phyloP scores from a whole-genome alignment of 2,329 filamentous ascomycete species.

The Colletotrichum gigasporum region DNA sequence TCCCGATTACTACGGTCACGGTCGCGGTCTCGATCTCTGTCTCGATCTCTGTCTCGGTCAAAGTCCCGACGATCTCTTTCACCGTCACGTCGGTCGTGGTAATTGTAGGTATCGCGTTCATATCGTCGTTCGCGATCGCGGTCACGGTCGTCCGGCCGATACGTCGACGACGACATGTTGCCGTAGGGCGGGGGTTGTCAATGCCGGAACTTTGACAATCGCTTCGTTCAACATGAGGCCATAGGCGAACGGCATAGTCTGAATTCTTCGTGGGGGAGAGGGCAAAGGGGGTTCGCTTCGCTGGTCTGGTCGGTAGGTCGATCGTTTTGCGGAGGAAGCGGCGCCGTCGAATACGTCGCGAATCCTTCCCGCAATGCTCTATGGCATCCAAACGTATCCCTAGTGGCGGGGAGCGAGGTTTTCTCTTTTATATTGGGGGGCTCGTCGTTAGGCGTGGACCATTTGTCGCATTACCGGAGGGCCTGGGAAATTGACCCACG shows the following conservation, averaged over 20 bases:
- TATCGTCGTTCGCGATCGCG: slow-evolving; percentile 12
- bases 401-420: too few relatives aligned
- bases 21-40: slow-evolving; percentile 33
- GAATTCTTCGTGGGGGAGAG: too few relatives aligned
- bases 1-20: slow-evolving; percentile 19
- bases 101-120: slow-evolving; percentile 1
- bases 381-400: too few relatives aligned
- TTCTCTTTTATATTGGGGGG: too few relatives aligned
- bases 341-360: too few relatives aligned
- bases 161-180: slow-evolving; percentile 1
- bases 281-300: too few relatives aligned
- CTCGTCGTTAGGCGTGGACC: too few relatives aligned
- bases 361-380: too few relatives aligned
- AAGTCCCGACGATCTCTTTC: slow-evolving; percentile 17
- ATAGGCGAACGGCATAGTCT: neutral
- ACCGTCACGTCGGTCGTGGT: slow-evolving; percentile 20
- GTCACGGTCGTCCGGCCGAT: slow-evolving; percentile 22
- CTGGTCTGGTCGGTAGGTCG: too few relatives aligned
- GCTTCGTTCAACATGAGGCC: neutral
- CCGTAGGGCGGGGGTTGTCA: neutral
- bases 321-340: too few relatives aligned
- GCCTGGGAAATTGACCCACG: too few relatives aligned
- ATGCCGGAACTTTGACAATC: neutral
- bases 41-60: neutral
- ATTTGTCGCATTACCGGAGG: too few relatives aligned